These are phyloP conservation scores for Phalaenopsis equestris DNA, from an alignment of 106 monocot genomes.

Conservation along the genomic window DNA sequence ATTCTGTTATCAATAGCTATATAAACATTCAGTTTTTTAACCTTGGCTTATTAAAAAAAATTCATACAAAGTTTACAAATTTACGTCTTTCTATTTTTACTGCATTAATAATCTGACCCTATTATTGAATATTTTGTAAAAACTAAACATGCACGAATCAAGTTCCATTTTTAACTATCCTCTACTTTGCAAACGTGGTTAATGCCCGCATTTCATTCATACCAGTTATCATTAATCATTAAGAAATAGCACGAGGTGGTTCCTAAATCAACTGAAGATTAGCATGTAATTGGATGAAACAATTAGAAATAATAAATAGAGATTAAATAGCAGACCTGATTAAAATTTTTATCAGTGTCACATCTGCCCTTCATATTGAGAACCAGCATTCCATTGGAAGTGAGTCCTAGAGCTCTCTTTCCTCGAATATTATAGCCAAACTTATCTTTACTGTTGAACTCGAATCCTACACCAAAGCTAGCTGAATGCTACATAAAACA, in stretches of 20 bases:
- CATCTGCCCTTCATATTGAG: slow-evolving; percentile 73
- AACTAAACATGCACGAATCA: neutral
- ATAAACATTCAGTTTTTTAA: no score
- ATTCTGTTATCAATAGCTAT: no score
- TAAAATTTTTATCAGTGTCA: slow-evolving; percentile 58
- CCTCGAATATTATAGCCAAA: slow-evolving; percentile 51
- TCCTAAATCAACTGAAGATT: neutral
- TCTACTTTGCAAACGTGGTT: neutral
- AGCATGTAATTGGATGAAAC: neutral
- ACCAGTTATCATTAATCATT: neutral
- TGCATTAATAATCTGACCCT: neutral
- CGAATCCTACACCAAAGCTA: slow-evolving; percentile 46
- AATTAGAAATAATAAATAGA: neutral
- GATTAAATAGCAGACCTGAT: slow-evolving; percentile 26
- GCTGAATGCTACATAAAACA: slow-evolving; percentile 39
- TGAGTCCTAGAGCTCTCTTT: slow-evolving; percentile 60
- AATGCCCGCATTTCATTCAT: neutral
- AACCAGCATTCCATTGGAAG: slow-evolving; percentile 31
- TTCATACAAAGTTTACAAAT: no score
- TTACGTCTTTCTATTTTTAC: neutral
- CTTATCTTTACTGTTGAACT: slow-evolving; percentile 31
- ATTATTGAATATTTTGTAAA: neutral
- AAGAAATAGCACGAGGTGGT: neutral
- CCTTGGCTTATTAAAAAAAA: no score
- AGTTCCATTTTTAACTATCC: neutral